Evolutionary conservation across 805 yeast genomes (phyloP), one percentile per base, ranked within the genome.

Genomic region (Wickerhamomyces hampshirensis): DNA sequence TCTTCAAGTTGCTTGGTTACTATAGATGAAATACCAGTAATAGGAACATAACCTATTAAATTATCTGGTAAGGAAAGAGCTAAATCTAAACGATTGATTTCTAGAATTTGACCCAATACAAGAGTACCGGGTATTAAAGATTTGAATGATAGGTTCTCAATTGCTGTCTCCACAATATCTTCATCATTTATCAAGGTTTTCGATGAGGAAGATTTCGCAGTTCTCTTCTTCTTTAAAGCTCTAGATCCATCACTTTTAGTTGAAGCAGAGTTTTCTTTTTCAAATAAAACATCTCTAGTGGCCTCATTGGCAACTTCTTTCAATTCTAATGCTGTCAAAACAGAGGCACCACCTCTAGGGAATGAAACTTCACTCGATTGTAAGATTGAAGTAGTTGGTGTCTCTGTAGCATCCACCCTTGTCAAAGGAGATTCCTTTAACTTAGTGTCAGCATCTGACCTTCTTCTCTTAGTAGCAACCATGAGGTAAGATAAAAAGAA

Each of bases 301-400:
- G 91, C 99, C 60, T 91, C 95, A 56, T 87, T 88, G 28, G 95
- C 81, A 34, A 91, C 91, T 56, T 87, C 93, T 58, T 87, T 88
- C 47, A 87, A 78, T 62, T 93, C 99, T 47, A 93, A 65, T 6
- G 98, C 88, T 4, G 95, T 76, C 53, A 93, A 71, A 18, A 78
- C 85, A 18, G 91, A 75, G 10, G 82, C 77, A 34, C 98, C 98
- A 50, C 98, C 98, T 77, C 99, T 84, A 34, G 98, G 98, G 57
- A 93, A 93, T 13, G 73, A 57, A 17, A 59, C 59, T 21, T 65
- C 69, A 28, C 59, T 50, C 32, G 61, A 58, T 23, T 62, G 51
- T 16, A 69, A 43, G 16, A 68, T 50, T 16, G 72, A 63, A 15
- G 44, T 45, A 15, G 49, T 38, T 27, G 69, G 69, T 16, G 58